Percentiles rank a stretch among this genome's conserved stretches.
These are phyloP conservation scores for Barnettozyma wickerhamii DNA, from an alignment of 805 yeast genomes.

Conservation along the genomic window DNA sequence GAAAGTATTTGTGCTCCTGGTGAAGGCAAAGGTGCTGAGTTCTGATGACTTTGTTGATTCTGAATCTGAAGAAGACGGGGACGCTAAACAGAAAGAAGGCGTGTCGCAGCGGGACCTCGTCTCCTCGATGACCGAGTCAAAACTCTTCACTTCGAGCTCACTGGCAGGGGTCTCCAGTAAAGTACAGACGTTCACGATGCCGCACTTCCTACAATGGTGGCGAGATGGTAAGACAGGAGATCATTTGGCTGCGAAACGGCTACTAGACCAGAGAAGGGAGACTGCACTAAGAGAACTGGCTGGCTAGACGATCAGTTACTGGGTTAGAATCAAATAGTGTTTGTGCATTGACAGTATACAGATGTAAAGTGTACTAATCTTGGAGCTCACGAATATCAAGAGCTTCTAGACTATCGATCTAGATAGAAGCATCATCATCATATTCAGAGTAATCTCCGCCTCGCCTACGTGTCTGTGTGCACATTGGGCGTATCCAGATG, in stretches of 20 bases:
- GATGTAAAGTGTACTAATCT: too few species aligned
- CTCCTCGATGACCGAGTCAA: slow-evolving; percentile 31
- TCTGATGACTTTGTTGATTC: slow-evolving; percentile 19
- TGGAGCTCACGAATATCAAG: too few species aligned
- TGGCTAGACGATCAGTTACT: too few species aligned
- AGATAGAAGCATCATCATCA: too few species aligned
- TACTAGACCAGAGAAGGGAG: slow-evolving; percentile 37
- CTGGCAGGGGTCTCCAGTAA: slow-evolving; percentile 36
- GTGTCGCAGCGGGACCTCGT: slow-evolving; percentile 23
- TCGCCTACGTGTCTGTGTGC: too few species aligned
- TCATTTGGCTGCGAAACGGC: slow-evolving; percentile 2
- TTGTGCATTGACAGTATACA: too few species aligned
- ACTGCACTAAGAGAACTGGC: slow-evolving; percentile 28
- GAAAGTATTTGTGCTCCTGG: slow-evolving; percentile 22
- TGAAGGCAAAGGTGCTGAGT: slow-evolving; percentile 25
- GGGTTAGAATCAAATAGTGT: too few species aligned
- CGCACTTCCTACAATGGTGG: neutral
- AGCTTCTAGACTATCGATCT: too few species aligned
- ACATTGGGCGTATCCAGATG: too few species aligned
- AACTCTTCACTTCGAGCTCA: slow-evolving; percentile 36
- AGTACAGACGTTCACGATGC: slow-evolving; percentile 25
- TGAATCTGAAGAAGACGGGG: slow-evolving; percentile 22
- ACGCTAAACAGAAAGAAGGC: slow-evolving; percentile 7
- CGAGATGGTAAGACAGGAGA: neutral
- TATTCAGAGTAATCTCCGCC: too few species aligned